phyloP scores from a whole-genome alignment of 805 yeast species.

The Diddensiella transvaalensis region DNA sequence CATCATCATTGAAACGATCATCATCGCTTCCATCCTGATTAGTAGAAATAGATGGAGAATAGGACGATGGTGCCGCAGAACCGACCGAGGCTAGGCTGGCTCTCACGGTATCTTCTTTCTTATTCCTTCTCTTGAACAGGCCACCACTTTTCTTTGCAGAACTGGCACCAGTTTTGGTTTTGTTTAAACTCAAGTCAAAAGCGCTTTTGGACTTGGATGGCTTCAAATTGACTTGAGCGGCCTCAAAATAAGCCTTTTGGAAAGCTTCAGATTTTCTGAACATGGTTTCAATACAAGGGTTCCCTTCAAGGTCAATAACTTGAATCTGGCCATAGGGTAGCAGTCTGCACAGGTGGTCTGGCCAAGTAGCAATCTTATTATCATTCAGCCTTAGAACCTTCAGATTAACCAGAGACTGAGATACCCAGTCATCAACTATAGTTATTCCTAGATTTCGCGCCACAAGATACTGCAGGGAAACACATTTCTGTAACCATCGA shows the following conservation, averaged over 20 bases:
- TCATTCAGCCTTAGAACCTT: constrained; percentile 22
- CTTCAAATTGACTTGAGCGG: constrained; percentile 4
- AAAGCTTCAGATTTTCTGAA: constrained; percentile 24
- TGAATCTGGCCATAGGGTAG: constrained; percentile 18
- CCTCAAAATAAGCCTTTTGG: constrained; percentile 18
- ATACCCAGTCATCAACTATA: constrained; percentile 29
- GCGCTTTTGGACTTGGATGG: constrained; percentile 1
- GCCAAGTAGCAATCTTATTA: constrained; percentile 31
- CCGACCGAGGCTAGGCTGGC: not conserved
- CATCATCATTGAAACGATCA: constrained; percentile 12
- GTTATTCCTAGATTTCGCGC: constrained; percentile 26
- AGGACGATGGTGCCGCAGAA: not conserved
- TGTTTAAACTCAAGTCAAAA: not conserved
- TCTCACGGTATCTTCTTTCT: not conserved
- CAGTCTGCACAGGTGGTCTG: constrained; percentile 24
- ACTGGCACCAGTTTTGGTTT: not conserved
- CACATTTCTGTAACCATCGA: constrained; percentile 23
- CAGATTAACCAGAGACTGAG: constrained; percentile 21
- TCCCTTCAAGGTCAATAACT: constrained; percentile 27
- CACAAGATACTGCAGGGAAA: constrained; percentile 22
- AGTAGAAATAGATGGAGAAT: not conserved
- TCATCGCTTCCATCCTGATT: constrained; percentile 4
- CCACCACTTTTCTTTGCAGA: not conserved
- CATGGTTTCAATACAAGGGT: constrained; percentile 27
- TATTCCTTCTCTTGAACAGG: not conserved